Base-by-base conservation (phyloP, 1,284 basidiomycete species). In the Mycosarcoma mackinlayi region DNA sequence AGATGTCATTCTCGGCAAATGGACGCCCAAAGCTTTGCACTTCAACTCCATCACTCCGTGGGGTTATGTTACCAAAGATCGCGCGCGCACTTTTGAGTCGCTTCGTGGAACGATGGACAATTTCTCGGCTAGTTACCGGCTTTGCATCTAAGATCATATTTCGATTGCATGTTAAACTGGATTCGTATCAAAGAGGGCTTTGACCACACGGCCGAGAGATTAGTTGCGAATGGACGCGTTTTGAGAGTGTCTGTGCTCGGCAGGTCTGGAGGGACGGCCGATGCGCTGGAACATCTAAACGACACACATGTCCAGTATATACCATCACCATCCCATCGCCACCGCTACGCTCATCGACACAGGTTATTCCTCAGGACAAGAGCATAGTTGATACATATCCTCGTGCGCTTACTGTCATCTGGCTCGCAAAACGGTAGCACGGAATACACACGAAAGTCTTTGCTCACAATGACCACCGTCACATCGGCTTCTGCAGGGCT, bases 241-340 rank as follows among this genome's bases (percentile, higher is more conserved):
- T 41, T 44, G 37, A 51, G 42, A 51, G 41, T 41, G 59, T 62
- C 59, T 50, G 59, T 62, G 59, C 52, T 47, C 48, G 9, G 9
- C 33, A 35, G 33, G 33, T 35, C 7, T 35, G 7, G 9, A 45
- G 47, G 19, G 21, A 46, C 10, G 41, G 45, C 41, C 7, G 59
- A 62, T 62, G 59, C 59, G 59, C 59, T 62, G 59, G 59, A 62
- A 61, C 45, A 27, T 47, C 38, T 25, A 52, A 37, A 14, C n/a
- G n/a, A n/a, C n/a, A n/a, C n/a, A n/a, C n/a, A n/a, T n/a, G n/a
- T 27, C 18, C 31, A 6, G 10, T 50, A 41, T 51, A 23, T 16
- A 37, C n/a, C 48, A 39, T 18, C 48, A 24, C n/a, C 39, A 27
- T 27, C 13, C 24, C 9, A 27, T 18, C 37, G 9, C 18, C 34